These are phyloP conservation scores for Xylaria flabelliformis DNA, from an alignment of 495 filamentous ascomycete species.

Conservation along the genomic window DNA sequence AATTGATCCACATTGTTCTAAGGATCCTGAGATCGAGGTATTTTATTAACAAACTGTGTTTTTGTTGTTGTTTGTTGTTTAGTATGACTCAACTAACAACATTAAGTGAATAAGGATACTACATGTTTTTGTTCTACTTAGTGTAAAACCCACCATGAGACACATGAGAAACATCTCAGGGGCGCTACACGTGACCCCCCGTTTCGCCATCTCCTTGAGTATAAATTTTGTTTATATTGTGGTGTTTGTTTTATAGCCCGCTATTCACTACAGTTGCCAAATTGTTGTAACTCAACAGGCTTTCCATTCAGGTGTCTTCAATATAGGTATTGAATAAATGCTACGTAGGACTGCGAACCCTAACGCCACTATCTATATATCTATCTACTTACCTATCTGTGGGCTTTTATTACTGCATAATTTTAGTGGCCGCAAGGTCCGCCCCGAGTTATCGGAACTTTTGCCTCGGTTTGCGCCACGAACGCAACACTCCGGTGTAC, in stretches of 20 bases:
- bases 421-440: background rate
- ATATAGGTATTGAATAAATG: slow-evolving; percentile 6
- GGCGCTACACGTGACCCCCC: slow-evolving; percentile 3
- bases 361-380: background rate
- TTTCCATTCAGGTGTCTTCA: background rate
- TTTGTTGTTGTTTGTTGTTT: background rate
- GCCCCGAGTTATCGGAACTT: slow-evolving; percentile 11
- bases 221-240: background rate
- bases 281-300: background rate
- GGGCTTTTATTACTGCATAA: no score
- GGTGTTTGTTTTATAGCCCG: background rate
- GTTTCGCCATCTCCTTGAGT: slow-evolving; percentile 1
- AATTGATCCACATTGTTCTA: background rate
- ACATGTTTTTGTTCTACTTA: background rate
- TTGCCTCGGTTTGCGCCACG: slow-evolving; percentile 3
- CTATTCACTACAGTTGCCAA: background rate
- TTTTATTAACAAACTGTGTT: background rate
- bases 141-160: slow-evolving; percentile 5
- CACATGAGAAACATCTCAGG: slow-evolving; percentile 13
- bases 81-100: background rate
- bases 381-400: no score
- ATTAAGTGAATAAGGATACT: background rate
- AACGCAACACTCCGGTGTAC: background rate
- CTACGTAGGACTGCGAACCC: background rate
- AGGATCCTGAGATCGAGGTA: background rate